Percentiles rank a stretch among this genome's conserved stretches.
Conservation (phyloP, 202 grass and related monocot genomes). For the Zoysia matrella region DNA sequence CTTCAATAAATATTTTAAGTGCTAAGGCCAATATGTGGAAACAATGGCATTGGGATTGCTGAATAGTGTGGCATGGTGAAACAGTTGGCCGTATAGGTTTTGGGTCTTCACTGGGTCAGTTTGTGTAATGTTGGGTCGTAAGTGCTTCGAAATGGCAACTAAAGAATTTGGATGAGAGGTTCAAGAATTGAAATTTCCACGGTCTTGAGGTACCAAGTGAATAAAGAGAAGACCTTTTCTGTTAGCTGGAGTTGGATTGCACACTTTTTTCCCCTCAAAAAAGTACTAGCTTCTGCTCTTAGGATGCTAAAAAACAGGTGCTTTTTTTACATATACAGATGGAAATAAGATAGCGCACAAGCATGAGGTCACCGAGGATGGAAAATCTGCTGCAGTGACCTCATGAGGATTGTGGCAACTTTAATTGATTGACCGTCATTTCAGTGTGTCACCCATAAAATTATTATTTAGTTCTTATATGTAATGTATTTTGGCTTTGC, state of each 20-base stretch:
- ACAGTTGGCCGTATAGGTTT: background rate
- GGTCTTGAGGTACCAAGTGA: background rate
- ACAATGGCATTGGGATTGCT: background rate
- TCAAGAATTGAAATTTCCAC: background rate
- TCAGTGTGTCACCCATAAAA: background rate
- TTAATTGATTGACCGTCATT: background rate
- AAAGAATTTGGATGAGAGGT: background rate
- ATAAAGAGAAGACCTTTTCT: background rate
- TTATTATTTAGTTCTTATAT: slow-evolving; percentile 13
- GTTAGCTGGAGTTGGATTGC: background rate
- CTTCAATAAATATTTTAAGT: slow-evolving; percentile 1
- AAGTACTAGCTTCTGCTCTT: background rate
- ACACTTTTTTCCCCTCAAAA: too few species aligned
- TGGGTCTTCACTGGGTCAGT: background rate
- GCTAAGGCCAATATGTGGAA: slow-evolving; percentile 2
- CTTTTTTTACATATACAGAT: slow-evolving; percentile 5
- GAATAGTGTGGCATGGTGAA: background rate
- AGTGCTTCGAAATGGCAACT: background rate
- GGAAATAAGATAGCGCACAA: background rate
- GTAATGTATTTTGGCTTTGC: background rate
- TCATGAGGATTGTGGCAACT: background rate
- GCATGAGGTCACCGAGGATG: background rate
- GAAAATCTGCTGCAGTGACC: background rate
- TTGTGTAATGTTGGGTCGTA: background rate
- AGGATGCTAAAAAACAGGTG: background rate